Conservation (phyloP, 352 stramenopile species). For the Aphanomyces euteiches region DNA sequence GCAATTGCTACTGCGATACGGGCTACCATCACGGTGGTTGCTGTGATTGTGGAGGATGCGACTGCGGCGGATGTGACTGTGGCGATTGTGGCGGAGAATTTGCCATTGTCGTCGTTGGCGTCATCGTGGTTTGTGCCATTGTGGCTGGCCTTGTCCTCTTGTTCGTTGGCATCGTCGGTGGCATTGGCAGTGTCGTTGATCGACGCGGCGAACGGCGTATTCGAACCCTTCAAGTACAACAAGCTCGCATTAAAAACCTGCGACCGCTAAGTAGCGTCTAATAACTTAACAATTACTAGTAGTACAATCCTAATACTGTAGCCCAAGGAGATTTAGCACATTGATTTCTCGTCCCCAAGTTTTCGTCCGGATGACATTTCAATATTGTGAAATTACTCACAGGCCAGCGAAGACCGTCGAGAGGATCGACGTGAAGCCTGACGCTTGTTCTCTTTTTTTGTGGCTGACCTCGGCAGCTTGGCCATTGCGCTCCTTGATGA, state of each 20-base stretch:
- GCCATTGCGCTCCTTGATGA: constrained; percentile 20
- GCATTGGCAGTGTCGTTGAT: constrained; percentile 4
- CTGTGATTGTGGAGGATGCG: neutral
- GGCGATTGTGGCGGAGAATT: constrained; percentile 9
- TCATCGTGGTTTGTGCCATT: constrained; percentile 10
- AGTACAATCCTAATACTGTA: too few species aligned
- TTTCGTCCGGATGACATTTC: too few species aligned
- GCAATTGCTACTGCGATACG: neutral
- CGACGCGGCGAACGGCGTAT: constrained; percentile 11
- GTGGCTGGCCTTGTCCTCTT: constrained; percentile 20
- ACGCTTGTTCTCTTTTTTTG: neutral
- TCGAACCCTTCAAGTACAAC: neutral
- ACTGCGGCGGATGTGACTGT: neutral
- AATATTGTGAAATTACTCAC: too few species aligned
- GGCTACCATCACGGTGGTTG: neutral
- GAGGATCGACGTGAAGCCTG: too few species aligned
- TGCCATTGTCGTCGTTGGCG: neutral
- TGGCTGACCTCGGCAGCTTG: constrained; percentile 13
- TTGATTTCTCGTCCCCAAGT: too few species aligned
- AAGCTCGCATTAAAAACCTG: constrained; percentile 6
- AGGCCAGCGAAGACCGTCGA: too few species aligned
- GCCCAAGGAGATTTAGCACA: too few species aligned
- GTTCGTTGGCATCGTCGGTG: constrained; percentile 19
- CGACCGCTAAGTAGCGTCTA: too few species aligned
- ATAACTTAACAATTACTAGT: too few species aligned